These are phyloP conservation scores for Bipolaris bicolor DNA, from an alignment of 2,329 filamentous ascomycete genomes.

Conservation along the genomic window DNA sequence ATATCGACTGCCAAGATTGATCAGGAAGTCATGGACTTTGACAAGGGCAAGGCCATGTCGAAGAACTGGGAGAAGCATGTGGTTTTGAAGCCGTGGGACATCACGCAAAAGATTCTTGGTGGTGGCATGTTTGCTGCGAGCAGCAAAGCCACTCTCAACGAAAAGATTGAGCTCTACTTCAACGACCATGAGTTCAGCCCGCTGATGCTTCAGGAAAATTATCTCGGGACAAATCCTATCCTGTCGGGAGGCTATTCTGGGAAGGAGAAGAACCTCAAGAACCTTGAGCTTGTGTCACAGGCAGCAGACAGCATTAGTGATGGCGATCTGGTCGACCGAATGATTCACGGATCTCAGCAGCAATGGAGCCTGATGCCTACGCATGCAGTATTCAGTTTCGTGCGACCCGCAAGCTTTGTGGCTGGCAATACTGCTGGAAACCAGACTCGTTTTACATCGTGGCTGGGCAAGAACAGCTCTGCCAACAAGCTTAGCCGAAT, in stretches of 20 bases:
- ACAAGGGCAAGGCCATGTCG: slow-evolving; percentile 89
- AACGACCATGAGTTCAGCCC: slow-evolving; percentile 98
- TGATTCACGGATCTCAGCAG: slow-evolving; percentile 98
- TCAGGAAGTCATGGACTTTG: slow-evolving; percentile 77
- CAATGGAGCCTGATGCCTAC: slow-evolving; percentile 98
- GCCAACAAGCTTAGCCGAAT: slow-evolving; percentile 73
- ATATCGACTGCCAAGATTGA: slow-evolving; percentile 92
- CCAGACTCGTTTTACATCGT: slow-evolving; percentile 79
- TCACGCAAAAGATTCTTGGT: slow-evolving; percentile 88
- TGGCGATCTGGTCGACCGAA: slow-evolving; percentile 91
- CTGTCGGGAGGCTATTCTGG: slow-evolving; percentile 66
- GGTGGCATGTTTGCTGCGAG: slow-evolving; percentile 83
- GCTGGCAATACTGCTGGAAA: slow-evolving; percentile 73
- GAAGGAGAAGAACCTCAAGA: slow-evolving; percentile 76
- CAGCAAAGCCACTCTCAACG: slow-evolving; percentile 87
- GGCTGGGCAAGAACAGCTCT: slow-evolving; percentile 96
- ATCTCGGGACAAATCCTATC: slow-evolving; percentile 81
- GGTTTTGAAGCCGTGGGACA: slow-evolving; percentile 97
- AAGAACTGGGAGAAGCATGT: slow-evolving; percentile 99
- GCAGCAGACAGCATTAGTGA: slow-evolving; percentile 97
- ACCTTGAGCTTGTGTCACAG: slow-evolving; percentile 83
- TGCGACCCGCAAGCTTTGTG: slow-evolving; percentile 85
- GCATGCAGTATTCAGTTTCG: slow-evolving; percentile 94
- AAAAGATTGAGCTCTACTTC: slow-evolving; percentile 99
- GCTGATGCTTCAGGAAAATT: slow-evolving; percentile 98